Conservation (phyloP, 331 rosid genomes). For the Acacia pycnantha region DNA sequence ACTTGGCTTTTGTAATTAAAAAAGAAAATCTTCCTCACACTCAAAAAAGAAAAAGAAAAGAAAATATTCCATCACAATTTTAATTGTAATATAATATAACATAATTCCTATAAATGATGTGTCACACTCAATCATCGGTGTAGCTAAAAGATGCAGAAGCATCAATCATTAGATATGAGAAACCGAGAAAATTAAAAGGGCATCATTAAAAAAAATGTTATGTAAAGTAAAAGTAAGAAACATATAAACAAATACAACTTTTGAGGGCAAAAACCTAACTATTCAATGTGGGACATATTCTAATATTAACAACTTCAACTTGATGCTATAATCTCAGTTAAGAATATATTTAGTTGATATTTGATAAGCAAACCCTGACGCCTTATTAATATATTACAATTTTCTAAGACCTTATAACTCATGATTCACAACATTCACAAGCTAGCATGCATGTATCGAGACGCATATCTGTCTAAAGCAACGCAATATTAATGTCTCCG, state of each 20-base stretch:
- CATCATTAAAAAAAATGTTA: not conserved
- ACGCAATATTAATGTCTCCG: not conserved
- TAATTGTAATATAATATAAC: not conserved
- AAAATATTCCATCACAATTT: not conserved
- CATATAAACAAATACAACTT: not conserved
- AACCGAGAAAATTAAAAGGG: not conserved
- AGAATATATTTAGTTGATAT: not conserved
- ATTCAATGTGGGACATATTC: too few relatives aligned
- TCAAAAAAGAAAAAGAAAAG: too few relatives aligned
- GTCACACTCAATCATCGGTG: not conserved
- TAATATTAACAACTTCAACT: not conserved
- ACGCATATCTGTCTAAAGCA: not conserved
- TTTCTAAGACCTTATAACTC: not conserved
- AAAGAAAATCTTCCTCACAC: not conserved
- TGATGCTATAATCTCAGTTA: not conserved
- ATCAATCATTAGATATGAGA: not conserved
- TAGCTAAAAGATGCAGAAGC: not conserved
- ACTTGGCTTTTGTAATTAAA: not conserved
- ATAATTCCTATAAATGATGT: not conserved
- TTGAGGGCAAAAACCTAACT: not conserved
- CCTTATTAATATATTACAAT: not conserved
- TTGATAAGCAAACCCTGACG: not conserved
- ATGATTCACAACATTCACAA: not conserved
- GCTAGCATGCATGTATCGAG: not conserved
- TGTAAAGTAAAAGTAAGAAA: not conserved